Conservation (phyloP, 2,329 filamentous ascomycete genomes). For the Sarocladium kiliense region DNA sequence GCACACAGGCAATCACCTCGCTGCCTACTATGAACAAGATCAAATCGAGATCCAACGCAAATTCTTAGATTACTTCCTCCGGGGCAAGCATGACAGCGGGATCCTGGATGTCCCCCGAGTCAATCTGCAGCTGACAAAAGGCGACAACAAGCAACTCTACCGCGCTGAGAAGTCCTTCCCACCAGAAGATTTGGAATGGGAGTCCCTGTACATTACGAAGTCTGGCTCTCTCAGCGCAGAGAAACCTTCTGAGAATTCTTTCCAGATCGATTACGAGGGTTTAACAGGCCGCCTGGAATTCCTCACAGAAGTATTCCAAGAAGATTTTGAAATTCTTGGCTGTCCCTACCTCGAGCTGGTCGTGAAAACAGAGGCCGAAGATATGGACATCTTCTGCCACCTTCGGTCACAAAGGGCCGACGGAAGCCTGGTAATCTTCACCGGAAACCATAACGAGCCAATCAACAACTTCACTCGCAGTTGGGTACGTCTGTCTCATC, state of each 20-base stretch:
- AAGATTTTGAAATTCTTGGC: not conserved
- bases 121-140: not conserved
- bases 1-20: not conserved
- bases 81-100: not conserved
- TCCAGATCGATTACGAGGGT: not conserved
- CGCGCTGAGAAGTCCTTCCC: not conserved
- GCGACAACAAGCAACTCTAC: not conserved
- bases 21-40: not conserved
- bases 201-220: not conserved
- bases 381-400: not conserved
- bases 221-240: not conserved
- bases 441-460: not conserved
- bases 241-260: not conserved
- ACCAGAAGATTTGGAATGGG: not conserved
- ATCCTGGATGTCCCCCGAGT: not conserved
- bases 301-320: not conserved
- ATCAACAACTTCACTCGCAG: not conserved
- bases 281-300: not conserved
- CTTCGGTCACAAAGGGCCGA: not conserved
- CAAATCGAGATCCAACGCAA: not conserved
- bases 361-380: not conserved
- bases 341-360: not conserved
- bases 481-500: not conserved
- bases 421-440: not conserved
- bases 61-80: not conserved